Base-by-base conservation (phyloP, 1,139 yeast species). In the Hansenula sp. region DNA sequence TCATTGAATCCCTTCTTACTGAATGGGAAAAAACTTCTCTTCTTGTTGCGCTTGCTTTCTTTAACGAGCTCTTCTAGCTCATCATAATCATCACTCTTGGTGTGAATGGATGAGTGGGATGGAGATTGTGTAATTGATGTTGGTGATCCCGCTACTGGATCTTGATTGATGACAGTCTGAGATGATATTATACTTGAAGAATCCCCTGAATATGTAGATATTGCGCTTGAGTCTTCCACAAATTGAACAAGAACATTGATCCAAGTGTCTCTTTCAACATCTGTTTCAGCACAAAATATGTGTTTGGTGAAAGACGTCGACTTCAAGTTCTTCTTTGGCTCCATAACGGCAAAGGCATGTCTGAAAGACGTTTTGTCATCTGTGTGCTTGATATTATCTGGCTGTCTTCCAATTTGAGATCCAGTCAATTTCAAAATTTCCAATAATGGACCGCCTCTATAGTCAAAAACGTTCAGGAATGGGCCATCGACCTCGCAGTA, bases 231-330 rank as follows among this genome's bases (percentile, higher is more conserved):
- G 21, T 53, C 52, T 27, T 58, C 63, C 4, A 64, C 61, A 42
- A 70, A 70, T 47, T 77, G 82, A 36, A 81, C 70, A 51, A 85
- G 65, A 1, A 78, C 73, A 18, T 77, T 71, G 25, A 84, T 77
- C 96, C 96, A 87, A 5, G 73, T 73, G 53, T 87, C 95, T 43
- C 96, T 76, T 55, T 89, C 96, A 30, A 70, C 73, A 43, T 85
- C 88, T 1, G 85, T 79, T 61, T 90, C 96, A 3, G 96, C 89
- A 64, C 96, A 89, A 48, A 90, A 74, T 42, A 82, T 77, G 61
- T 86, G 90, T 47, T 80, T 81, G 2, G 79, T 75, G 32, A 60
- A 62, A 2, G 79, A 69, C 18, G 74, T 68, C 1, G 83, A 72
- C n/a, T 77, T 65, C 41, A 78, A 75, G 25, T 79, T 72, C 54